Conservation (phyloP, 768 basidiomycete species). For the Tubosaeta sp. region DNA sequence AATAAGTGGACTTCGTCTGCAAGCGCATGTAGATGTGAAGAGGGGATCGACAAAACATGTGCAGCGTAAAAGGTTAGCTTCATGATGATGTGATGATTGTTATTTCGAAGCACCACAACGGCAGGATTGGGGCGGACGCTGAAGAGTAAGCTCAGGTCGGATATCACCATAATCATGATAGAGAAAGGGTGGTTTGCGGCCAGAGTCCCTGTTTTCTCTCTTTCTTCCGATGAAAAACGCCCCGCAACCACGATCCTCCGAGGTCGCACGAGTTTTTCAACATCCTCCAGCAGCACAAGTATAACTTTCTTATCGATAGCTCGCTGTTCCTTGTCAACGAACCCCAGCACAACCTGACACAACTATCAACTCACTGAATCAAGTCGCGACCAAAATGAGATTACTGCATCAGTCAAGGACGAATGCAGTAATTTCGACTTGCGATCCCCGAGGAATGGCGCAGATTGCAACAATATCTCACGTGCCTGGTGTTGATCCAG, state of each 20-base stretch:
- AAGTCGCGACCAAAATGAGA: slow-evolving; percentile 64
- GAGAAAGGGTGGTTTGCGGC: slow-evolving; percentile 13
- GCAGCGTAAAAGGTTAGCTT: slow-evolving; percentile 73
- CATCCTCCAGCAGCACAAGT: slow-evolving; percentile 53
- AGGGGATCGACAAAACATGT: slow-evolving; percentile 49
- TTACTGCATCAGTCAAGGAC: slow-evolving; percentile 49
- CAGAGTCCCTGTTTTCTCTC: neutral
- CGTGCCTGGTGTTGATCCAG: slow-evolving; percentile 46
- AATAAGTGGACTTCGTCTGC: slow-evolving; percentile 38
- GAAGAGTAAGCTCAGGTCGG: slow-evolving; percentile 26
- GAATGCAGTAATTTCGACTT: slow-evolving; percentile 52
- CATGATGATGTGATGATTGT: slow-evolving; percentile 39
- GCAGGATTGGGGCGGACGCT: neutral
- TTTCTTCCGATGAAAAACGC: neutral
- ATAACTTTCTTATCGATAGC: slow-evolving; percentile 40
- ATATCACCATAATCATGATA: slow-evolving; percentile 21
- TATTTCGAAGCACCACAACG: slow-evolving; percentile 2
- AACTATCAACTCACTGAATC: slow-evolving; percentile 29
- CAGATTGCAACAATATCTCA: slow-evolving; percentile 44
- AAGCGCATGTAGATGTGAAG: slow-evolving; percentile 36
- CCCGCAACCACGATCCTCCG: slow-evolving; percentile 20
- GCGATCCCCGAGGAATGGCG: slow-evolving; percentile 63
- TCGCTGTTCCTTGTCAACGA: slow-evolving; percentile 26
- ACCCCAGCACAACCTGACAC: neutral
- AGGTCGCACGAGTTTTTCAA: slow-evolving; percentile 49